Evolutionary conservation across 177 flowering plant species (phyloP).

Genomic region (Vitis hybrid): DNA sequence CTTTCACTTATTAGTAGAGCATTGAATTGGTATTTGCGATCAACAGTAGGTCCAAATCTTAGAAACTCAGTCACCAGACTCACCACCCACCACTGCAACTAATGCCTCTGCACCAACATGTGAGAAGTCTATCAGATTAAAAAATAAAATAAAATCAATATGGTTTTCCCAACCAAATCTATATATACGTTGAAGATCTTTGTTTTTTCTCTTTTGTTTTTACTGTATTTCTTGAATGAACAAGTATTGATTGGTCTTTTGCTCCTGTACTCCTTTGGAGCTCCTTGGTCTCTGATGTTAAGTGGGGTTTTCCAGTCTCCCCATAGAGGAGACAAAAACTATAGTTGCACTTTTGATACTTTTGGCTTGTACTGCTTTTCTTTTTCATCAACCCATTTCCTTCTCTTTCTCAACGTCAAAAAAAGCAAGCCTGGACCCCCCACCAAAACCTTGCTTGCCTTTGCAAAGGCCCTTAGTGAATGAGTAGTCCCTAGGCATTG

Average conservation of each 20-base stretch:
- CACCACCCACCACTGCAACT: background rate
- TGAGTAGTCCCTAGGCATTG: background rate
- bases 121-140: background rate
- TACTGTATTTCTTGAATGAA: too few relatives aligned
- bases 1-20: constrained; percentile 12
- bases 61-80: too few relatives aligned
- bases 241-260: background rate
- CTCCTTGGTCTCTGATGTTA: background rate
- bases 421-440: background rate
- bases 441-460: background rate
- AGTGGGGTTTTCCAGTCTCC: constrained; percentile 6
- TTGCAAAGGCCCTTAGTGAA: too few relatives aligned
- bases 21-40: constrained; percentile 7
- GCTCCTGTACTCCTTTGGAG: too few relatives aligned
- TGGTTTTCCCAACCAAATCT: too few relatives aligned
- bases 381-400: background rate
- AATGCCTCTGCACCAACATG: constrained; percentile 5
- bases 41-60: constrained; percentile 1
- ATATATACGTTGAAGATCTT: too few relatives aligned
- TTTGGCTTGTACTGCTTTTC: constrained; percentile 1
- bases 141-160: too few relatives aligned
- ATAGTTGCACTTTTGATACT: background rate
- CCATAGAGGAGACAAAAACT: constrained; percentile 1
- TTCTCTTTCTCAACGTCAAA: background rate
- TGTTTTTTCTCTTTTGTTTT: too few relatives aligned